phyloP scores from a whole-genome alignment of 2,329 filamentous ascomycete genomes.

The Pyricularia grisea region DNA sequence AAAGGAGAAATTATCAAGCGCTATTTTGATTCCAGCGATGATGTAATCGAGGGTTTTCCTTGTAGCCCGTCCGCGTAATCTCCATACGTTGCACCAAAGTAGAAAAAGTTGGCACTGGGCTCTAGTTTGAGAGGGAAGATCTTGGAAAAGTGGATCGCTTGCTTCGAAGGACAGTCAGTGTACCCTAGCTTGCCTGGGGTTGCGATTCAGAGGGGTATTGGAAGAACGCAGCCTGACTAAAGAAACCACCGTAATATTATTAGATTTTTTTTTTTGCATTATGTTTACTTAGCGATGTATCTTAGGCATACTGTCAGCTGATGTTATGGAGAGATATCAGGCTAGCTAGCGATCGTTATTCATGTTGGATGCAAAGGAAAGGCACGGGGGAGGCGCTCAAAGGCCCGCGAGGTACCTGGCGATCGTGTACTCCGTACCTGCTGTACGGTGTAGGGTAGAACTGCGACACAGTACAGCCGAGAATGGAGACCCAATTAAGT shows the following conservation, averaged over 20 bases:
- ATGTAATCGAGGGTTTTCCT: not conserved
- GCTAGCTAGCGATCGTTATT: no score
- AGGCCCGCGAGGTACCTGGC: not conserved
- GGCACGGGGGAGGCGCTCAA: no score
- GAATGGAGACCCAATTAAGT: not conserved
- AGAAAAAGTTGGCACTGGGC: not conserved
- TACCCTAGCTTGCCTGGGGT: not conserved
- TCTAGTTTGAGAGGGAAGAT: not conserved
- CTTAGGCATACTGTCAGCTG: no score
- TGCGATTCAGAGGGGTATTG: not conserved
- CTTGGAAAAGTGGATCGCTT: not conserved
- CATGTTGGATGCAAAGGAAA: no score
- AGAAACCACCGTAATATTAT: no score
- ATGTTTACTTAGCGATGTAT: no score
- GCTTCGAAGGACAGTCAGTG: not conserved
- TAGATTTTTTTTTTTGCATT: no score
- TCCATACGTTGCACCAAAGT: not conserved
- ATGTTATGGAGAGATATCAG: no score
- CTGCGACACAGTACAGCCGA: not conserved
- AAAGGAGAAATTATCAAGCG: not conserved
- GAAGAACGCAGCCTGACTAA: not conserved
- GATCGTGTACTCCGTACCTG: not conserved
- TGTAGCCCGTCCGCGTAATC: not conserved
- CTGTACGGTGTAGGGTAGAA: not conserved
- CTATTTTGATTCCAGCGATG: not conserved